These are phyloP conservation scores for Xylaria venustula DNA, from an alignment of 495 filamentous ascomycete species.

Conservation along the genomic window DNA sequence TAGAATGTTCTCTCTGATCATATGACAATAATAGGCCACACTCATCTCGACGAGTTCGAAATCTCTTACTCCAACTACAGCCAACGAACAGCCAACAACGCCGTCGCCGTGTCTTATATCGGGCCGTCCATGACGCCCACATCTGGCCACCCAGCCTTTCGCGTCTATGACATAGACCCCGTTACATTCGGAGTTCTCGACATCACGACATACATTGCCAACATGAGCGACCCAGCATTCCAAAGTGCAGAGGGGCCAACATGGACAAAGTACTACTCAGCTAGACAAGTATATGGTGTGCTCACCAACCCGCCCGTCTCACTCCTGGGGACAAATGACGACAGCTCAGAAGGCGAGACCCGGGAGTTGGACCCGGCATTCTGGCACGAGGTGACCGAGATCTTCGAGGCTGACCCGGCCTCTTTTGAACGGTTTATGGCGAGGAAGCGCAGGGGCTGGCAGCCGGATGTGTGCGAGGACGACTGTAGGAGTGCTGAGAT, in stretches of 20 bases:
- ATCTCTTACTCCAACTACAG: constrained; percentile 51
- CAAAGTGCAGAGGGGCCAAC: constrained; percentile 34
- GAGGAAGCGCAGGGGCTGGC: constrained; percentile 29
- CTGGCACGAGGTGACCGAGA: constrained; percentile 57
- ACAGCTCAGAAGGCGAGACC: constrained; percentile 13
- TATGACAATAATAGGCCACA: constrained; percentile 38
- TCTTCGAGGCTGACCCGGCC: constrained; percentile 16
- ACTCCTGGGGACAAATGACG: neutral
- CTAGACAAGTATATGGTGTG: constrained; percentile 51
- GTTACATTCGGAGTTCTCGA: constrained; percentile 54
- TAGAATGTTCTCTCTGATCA: neutral
- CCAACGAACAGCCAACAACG: constrained; percentile 29
- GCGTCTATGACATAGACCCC: constrained; percentile 56
- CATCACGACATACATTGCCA: constrained; percentile 51
- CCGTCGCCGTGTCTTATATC: constrained; percentile 49
- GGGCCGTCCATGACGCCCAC: constrained; percentile 54
- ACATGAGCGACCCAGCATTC: constrained; percentile 46
- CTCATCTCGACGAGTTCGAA: constrained; percentile 56
- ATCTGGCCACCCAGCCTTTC: constrained; percentile 53
- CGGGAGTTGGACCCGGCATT: constrained; percentile 53
- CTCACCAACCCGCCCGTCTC: constrained; percentile 38
- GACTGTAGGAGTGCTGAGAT: constrained; percentile 25
- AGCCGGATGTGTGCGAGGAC: constrained; percentile 17
- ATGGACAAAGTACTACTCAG: constrained; percentile 56
- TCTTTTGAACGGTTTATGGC: constrained; percentile 27